Evolutionary conservation across 2,329 filamentous ascomycete species (phyloP).

Genomic region (Ophiostoma triangulosporum): DNA sequence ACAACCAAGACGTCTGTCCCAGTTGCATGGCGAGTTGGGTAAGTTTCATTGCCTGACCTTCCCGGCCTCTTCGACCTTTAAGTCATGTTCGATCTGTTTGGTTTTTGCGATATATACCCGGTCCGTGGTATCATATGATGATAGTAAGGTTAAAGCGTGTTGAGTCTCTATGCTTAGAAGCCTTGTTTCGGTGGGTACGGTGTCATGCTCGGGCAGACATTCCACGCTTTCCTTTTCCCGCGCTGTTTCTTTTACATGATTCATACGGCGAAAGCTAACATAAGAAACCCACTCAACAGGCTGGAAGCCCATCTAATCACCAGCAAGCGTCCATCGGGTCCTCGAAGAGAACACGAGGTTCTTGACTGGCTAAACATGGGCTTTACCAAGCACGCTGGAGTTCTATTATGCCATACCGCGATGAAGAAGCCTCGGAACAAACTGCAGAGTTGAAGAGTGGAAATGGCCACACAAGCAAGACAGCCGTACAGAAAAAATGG

Average conservation of each 20-base stretch:
- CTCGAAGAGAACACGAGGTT: neutral
- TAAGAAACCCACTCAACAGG: neutral
- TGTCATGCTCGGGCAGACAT: neutral
- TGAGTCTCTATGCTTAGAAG: too few species aligned
- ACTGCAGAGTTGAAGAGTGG: neutral
- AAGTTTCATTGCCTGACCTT: too few species aligned
- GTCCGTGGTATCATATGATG: too few species aligned
- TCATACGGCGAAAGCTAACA: neutral
- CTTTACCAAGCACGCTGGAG: neutral
- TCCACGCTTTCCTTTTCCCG: neutral
- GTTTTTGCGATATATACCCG: too few species aligned
- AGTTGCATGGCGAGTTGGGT: too few species aligned
- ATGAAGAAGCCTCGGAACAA: neutral
- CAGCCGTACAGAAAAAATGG: too few species aligned
- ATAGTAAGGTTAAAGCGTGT: too few species aligned
- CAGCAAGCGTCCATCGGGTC: neutral
- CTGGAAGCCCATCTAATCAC: neutral
- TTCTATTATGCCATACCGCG: neutral
- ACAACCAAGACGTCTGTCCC: too few species aligned
- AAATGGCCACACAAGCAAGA: neutral
- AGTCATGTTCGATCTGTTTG: too few species aligned
- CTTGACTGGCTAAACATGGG: neutral
- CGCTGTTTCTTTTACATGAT: neutral
- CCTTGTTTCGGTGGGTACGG: too few species aligned
- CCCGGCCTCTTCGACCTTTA: too few species aligned